Evolutionary conservation across 2,329 filamentous ascomycete species (phyloP).

Genomic region (Intubia oerlemansii): DNA sequence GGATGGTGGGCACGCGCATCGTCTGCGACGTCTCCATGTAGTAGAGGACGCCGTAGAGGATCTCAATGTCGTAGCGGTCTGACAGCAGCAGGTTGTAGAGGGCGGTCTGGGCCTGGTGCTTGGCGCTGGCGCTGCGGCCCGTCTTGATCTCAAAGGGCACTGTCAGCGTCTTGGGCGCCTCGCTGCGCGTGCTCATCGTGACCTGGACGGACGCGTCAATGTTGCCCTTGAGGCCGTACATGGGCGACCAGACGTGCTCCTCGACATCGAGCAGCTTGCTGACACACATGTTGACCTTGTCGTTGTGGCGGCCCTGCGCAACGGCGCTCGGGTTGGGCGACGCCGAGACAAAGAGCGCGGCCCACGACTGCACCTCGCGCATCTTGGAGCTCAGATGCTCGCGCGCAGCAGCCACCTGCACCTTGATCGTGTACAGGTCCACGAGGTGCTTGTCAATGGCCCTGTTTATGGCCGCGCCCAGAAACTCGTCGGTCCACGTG

Average conservation of each 20-base stretch:
- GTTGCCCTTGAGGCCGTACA: conserved; percentile 93
- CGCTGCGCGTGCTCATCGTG: conserved; percentile 35
- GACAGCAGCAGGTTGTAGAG: conserved; percentile 84
- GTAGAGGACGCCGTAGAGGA: conserved; percentile 78
- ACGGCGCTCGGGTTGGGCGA: conserved; percentile 49
- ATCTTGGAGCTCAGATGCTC: conserved; percentile 72
- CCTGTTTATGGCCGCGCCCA: conserved; percentile 43
- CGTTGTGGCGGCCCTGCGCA: conserved; percentile 59
- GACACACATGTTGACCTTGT: conserved; percentile 61
- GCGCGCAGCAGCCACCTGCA: conserved; percentile 48
- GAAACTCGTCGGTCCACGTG: conserved; percentile 50
- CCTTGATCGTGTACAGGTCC: conserved; percentile 71
- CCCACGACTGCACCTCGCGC: conserved; percentile 65
- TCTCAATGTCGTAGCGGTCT: conserved; percentile 84
- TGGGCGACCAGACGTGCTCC: conserved; percentile 95
- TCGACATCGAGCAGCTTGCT: conserved; percentile 92
- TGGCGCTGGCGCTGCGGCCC: conserved; percentile 60
- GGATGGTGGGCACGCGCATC: conserved; percentile 63
- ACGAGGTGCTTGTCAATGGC: conserved; percentile 65
- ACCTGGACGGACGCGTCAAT: conserved; percentile 94
- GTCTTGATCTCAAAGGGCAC: conserved; percentile 95
- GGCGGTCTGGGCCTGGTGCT: conserved; percentile 82
- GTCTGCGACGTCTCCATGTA: conserved; percentile 86
- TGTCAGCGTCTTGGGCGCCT: conserved; percentile 48
- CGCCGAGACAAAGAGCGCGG: conserved; percentile 53